Evolutionary conservation across 148 eudicot species (phyloP).

Genomic region (Euryodendron excelsum): DNA sequence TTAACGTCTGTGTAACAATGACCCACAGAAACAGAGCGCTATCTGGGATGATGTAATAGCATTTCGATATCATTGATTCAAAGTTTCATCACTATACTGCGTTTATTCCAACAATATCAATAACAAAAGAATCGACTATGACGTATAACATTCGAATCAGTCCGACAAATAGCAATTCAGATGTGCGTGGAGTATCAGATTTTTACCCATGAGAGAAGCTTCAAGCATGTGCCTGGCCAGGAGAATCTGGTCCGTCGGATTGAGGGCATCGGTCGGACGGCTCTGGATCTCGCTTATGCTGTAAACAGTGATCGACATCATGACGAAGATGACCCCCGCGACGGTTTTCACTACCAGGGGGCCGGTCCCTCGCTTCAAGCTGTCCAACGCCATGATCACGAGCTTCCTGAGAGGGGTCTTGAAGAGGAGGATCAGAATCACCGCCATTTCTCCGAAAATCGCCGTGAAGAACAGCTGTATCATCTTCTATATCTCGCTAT

Average conservation of each 20-base stretch:
- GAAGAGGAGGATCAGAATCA: conserved; percentile 52
- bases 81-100: too few species aligned
- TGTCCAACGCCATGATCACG: conserved; percentile 46
- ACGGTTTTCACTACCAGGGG: conserved; percentile 66
- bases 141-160: background rate
- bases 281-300: conserved; percentile 31
- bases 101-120: too few species aligned
- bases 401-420: conserved; percentile 60
- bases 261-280: conserved; percentile 37
- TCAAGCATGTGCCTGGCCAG: conserved; percentile 49
- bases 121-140: too few species aligned
- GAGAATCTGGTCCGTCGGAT: conserved; percentile 62
- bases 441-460: conserved; percentile 38
- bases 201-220: conserved; percentile 74
- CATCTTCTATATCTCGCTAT: conserved; percentile 28
- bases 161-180: background rate
- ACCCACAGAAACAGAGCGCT: too few species aligned
- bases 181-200: background rate
- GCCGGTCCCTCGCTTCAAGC: conserved; percentile 58
- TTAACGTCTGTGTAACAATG: too few species aligned
- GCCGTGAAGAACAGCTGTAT: conserved; percentile 43
- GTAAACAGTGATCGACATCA: conserved; percentile 44
- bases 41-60: too few species aligned
- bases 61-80: too few species aligned
- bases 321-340: conserved; percentile 40